Evolutionary conservation across 2,329 filamentous ascomycete genomes (phyloP).

Genomic region (Hypoxylon sp.): DNA sequence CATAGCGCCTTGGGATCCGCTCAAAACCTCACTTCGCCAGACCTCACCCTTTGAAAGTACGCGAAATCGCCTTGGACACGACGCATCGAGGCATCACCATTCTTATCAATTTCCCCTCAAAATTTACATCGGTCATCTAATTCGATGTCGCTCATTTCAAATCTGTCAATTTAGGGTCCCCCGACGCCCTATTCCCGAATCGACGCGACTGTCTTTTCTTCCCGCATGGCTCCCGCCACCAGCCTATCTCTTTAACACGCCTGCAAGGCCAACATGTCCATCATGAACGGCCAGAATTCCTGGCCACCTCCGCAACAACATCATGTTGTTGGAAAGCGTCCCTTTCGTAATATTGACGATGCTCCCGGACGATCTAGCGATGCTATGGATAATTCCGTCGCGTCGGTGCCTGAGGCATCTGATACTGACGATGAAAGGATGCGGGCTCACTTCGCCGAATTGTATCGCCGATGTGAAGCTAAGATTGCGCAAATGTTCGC

Average conservation of each 20-base stretch:
- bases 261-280: constrained; percentile 72
- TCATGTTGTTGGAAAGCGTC: constrained; percentile 63
- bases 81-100: constrained; percentile 67
- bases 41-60: constrained; percentile 70
- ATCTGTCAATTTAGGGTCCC: constrained; percentile 65
- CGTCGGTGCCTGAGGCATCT: constrained; percentile 73
- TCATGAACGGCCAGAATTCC: constrained; percentile 75
- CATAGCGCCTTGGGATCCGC: constrained; percentile 34
- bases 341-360: constrained; percentile 74
- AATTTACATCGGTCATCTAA: constrained; percentile 64
- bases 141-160: constrained; percentile 65
- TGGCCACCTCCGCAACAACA: constrained; percentile 73
- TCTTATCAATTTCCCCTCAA: constrained; percentile 58
- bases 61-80: constrained; percentile 64
- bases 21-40: constrained; percentile 54
- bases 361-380: constrained; percentile 66
- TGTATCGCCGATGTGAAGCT: constrained; percentile 83
- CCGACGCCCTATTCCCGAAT: constrained; percentile 62
- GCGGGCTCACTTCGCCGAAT: constrained; percentile 80
- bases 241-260: constrained; percentile 64
- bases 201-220: constrained; percentile 66
- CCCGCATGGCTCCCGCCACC: constrained; percentile 70
- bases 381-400: constrained; percentile 64
- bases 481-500: constrained; percentile 83
- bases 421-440: constrained; percentile 78